Evolutionary conservation across 176 grass and related monocot species (phyloP).

Genomic region (Neostapfia colusana): DNA sequence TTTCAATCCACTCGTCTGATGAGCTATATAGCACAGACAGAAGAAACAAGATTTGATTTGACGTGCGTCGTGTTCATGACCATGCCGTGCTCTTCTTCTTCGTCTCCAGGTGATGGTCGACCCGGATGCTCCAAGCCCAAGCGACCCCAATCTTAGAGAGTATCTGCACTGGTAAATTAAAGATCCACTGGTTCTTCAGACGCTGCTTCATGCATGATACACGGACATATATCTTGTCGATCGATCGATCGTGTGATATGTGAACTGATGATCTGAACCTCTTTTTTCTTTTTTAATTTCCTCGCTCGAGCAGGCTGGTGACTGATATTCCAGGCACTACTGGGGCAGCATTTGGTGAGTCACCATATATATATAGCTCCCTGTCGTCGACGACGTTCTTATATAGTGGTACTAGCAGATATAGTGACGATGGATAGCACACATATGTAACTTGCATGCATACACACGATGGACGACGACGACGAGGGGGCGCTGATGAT

Average conservation of each 20-base stretch:
- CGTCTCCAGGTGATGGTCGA: conserved; percentile 62
- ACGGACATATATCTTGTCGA: neutral
- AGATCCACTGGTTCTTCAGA: neutral
- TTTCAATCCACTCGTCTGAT: no score
- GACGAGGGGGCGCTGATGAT: no score
- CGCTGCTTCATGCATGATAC: neutral
- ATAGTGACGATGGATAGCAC: no score
- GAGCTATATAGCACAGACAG: no score
- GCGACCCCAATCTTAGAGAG: conserved; percentile 63
- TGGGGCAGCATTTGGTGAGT: conserved; percentile 49
- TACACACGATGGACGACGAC: no score
- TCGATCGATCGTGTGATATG: neutral
- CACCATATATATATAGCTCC: neutral
- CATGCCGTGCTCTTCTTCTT: neutral
- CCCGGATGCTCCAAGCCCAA: conserved; percentile 84
- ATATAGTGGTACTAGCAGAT: no score
- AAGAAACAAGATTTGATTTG: no score
- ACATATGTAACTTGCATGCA: no score
- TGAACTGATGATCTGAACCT: conserved; percentile 9
- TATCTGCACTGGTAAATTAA: conserved; percentile 78
- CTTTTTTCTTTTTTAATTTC: conserved; percentile 10
- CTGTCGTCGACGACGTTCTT: no score
- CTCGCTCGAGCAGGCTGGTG: conserved; percentile 63
- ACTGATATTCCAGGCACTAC: conserved; percentile 72
- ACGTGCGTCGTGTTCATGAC: neutral